These are phyloP conservation scores for Suhomyces emberorum DNA, from an alignment of 805 yeast genomes.

Conservation along the genomic window DNA sequence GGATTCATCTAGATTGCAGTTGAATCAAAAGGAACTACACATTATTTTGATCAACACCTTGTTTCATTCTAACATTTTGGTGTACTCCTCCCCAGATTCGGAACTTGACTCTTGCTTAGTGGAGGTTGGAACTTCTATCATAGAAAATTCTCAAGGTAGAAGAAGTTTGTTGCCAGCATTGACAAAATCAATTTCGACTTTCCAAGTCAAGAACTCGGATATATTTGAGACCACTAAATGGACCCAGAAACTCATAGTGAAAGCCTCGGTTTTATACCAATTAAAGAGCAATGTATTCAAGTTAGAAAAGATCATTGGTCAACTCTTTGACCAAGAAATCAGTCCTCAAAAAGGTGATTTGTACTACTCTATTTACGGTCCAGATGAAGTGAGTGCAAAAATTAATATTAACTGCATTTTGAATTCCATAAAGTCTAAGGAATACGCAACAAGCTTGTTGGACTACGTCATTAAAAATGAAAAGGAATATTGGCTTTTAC, in stretches of 20 bases:
- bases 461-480: slow-evolving; percentile 36
- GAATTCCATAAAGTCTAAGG: slow-evolving; percentile 24
- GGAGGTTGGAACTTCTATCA: slow-evolving; percentile 40
- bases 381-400: slow-evolving; percentile 52
- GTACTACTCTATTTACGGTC: slow-evolving; percentile 54
- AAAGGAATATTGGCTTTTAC: slow-evolving; percentile 40
- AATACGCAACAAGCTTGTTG: slow-evolving; percentile 31
- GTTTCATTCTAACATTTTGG: slow-evolving; percentile 41
- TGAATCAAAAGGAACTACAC: slow-evolving; percentile 67
- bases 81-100: slow-evolving; percentile 28
- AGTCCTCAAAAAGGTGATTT: slow-evolving; percentile 18
- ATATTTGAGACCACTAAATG: slow-evolving; percentile 45
- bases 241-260: slow-evolving; percentile 49
- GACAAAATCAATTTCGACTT: slow-evolving; percentile 43
- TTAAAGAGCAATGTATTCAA: slow-evolving; percentile 53
- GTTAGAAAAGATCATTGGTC: slow-evolving; percentile 56
- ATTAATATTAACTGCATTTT: slow-evolving; percentile 49
- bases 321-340: slow-evolving; percentile 42
- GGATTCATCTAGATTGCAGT: slow-evolving; percentile 54
- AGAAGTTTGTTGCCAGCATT: slow-evolving; percentile 66
- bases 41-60: slow-evolving; percentile 49
- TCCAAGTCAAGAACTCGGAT: slow-evolving; percentile 30
- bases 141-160: slow-evolving; percentile 54
- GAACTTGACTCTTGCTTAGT: slow-evolving; percentile 24
- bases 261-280: slow-evolving; percentile 48